Percentiles rank a stretch among this genome's conserved stretches.
phyloP scores from a whole-genome alignment of 768 basidiomycete genomes.

The Lentinula aciculospora region DNA sequence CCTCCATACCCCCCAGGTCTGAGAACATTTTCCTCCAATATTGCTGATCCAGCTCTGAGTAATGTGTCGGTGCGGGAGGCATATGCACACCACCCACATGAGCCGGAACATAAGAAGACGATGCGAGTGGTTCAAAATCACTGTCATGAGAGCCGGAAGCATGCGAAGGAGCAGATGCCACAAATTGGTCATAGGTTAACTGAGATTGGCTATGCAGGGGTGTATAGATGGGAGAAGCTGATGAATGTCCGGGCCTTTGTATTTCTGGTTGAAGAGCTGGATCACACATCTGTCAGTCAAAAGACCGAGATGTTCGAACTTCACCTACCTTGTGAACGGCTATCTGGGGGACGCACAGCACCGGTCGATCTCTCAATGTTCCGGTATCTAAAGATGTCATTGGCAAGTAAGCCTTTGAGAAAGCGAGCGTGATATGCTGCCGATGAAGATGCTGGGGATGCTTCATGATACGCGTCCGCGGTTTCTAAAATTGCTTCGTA shows the following conservation, averaged over 20 bases:
- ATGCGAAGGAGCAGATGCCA: not conserved
- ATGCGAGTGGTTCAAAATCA: not conserved
- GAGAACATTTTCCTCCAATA: conserved; percentile 76
- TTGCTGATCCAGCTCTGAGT: conserved; percentile 53
- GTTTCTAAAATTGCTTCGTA: conserved; percentile 60
- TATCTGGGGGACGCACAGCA: conserved; percentile 41
- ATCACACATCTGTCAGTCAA: conserved; percentile 2
- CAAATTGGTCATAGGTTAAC: not conserved
- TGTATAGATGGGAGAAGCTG: not conserved
- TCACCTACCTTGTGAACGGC: conserved; percentile 46
- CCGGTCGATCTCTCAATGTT: conserved; percentile 33
- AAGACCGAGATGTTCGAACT: not conserved
- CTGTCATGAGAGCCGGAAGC: not conserved
- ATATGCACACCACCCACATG: not conserved
- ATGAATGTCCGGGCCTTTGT: not conserved
- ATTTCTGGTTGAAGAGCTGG: conserved; percentile 6
- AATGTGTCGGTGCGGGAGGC: conserved; percentile 8
- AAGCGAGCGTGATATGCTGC: conserved; percentile 81
- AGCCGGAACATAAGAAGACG: not conserved
- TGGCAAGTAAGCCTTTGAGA: conserved; percentile 60
- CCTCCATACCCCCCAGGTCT: conserved; percentile 57
- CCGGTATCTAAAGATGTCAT: conserved; percentile 54
- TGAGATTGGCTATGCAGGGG: not conserved
- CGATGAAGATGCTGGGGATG: conserved; percentile 58
- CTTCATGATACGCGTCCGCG: conserved; percentile 75